Conservation (phyloP, 352 stramenopile genomes). For the Pythium rishiriense region DNA sequence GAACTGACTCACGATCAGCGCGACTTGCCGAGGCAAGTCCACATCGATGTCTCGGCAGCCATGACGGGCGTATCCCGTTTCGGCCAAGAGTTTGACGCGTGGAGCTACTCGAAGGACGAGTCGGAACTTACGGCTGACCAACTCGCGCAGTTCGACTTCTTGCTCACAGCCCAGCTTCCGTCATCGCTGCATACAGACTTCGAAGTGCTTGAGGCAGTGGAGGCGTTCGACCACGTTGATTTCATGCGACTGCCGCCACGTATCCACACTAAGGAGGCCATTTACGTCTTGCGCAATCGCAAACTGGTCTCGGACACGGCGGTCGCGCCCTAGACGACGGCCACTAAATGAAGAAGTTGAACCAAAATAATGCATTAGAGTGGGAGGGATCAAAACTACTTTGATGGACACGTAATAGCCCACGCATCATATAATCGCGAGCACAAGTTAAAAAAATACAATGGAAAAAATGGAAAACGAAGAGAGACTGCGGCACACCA, state of each 20-base stretch:
- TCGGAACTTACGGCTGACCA: conserved; percentile 43
- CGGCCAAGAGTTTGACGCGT: conserved; percentile 72
- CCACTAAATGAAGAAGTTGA: not conserved
- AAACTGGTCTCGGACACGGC: too few species aligned
- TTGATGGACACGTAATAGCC: too few species aligned
- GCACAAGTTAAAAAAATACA: too few species aligned
- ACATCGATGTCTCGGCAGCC: conserved; percentile 93
- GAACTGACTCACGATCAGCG: conserved; percentile 36
- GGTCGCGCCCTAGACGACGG: too few species aligned
- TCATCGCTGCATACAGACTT: conserved; percentile 41
- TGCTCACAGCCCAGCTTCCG: conserved; percentile 55
- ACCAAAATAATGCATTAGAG: too few species aligned
- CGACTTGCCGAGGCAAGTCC: conserved; percentile 47
- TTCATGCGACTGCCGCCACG: conserved; percentile 35
- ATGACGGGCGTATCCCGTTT: conserved; percentile 95
- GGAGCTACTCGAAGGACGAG: conserved; percentile 87
- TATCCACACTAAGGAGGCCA: conserved; percentile 50
- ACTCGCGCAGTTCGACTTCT: conserved; percentile 56
- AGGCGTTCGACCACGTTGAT: conserved; percentile 48
- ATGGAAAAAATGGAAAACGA: not conserved
- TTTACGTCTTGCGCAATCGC: conserved; percentile 62
- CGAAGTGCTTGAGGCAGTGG: conserved; percentile 45
- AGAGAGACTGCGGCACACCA: not conserved
- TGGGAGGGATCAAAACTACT: too few species aligned
- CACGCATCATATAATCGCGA: too few species aligned